These are phyloP conservation scores for Taphrina deformans DNA, from an alignment of 1,139 yeast genomes.

Conservation along the genomic window DNA sequence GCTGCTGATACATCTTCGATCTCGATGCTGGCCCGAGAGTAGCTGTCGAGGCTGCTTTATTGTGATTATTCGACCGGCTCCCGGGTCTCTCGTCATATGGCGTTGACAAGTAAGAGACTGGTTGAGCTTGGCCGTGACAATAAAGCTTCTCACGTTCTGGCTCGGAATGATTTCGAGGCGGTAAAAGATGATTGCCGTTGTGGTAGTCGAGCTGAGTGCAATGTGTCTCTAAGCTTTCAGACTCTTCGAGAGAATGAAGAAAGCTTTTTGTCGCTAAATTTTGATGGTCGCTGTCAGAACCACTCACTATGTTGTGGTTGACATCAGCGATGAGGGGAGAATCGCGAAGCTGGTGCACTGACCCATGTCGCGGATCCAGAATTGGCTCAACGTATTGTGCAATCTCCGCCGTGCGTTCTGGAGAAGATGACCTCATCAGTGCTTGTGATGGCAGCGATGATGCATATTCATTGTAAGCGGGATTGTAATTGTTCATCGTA, in stretches of 20 bases:
- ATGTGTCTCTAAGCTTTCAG: neutral
- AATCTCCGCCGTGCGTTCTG: neutral
- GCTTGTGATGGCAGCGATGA: neutral
- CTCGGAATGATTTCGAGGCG: neutral
- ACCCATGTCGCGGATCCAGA: slow-evolving; percentile 16
- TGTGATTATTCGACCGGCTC: neutral
- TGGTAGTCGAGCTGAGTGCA: neutral
- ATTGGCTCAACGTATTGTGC: neutral
- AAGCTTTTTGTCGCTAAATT: neutral
- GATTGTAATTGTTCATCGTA: neutral
- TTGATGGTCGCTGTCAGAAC: too few relatives aligned
- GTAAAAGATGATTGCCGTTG: neutral
- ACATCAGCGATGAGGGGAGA: neutral
- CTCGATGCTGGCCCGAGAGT: neutral
- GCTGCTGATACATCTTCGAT: neutral
- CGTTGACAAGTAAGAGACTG: neutral
- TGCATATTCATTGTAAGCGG: neutral
- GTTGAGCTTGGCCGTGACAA: neutral
- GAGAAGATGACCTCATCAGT: neutral
- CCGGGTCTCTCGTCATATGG: neutral
- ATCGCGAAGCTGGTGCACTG: neutral
- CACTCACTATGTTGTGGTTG: too few relatives aligned
- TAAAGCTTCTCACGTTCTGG: neutral
- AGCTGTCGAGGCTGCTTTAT: neutral
- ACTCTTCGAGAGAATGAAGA: neutral